phyloP scores from a whole-genome alignment of 2,329 filamentous ascomycete species.

The Epichloe festucae region DNA sequence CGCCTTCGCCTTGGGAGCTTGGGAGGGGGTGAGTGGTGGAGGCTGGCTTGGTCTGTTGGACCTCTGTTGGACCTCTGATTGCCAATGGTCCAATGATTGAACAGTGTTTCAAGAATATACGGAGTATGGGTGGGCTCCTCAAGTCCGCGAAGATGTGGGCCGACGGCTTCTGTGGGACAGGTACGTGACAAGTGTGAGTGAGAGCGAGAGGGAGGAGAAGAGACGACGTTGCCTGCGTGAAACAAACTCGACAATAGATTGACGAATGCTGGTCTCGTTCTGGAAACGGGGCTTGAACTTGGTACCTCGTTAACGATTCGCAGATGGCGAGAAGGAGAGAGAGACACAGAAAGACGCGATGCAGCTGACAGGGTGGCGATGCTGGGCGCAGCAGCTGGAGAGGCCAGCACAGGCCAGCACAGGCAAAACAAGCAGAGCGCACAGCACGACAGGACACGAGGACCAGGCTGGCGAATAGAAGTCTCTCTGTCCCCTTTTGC shows the following conservation, averaged over 20 bases:
- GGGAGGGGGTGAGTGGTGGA: background rate
- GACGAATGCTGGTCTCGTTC: background rate
- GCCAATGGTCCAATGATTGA: background rate
- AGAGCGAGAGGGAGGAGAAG: background rate
- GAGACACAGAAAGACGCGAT: background rate
- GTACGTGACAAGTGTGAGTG: background rate
- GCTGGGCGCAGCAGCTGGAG: background rate
- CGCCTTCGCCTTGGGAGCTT: background rate
- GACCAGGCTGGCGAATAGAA: background rate
- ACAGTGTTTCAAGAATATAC: background rate
- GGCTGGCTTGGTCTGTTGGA: conserved; percentile 1
- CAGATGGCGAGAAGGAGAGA: too few species aligned
- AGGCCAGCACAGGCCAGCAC: background rate
- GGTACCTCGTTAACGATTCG: too few species aligned
- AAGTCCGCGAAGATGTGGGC: background rate
- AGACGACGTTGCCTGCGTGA: background rate
- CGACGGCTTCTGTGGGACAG: background rate
- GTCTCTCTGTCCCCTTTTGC: conserved; percentile 2
- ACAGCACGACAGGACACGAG: conserved; percentile 1
- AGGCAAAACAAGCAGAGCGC: background rate
- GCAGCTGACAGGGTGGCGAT: background rate
- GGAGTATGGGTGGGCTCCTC: background rate
- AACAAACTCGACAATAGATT: background rate
- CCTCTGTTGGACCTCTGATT: background rate
- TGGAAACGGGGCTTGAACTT: too few species aligned